Evolutionary conservation across 2,329 filamentous ascomycete genomes (phyloP).

Genomic region (Aureobasidium sp.): DNA sequence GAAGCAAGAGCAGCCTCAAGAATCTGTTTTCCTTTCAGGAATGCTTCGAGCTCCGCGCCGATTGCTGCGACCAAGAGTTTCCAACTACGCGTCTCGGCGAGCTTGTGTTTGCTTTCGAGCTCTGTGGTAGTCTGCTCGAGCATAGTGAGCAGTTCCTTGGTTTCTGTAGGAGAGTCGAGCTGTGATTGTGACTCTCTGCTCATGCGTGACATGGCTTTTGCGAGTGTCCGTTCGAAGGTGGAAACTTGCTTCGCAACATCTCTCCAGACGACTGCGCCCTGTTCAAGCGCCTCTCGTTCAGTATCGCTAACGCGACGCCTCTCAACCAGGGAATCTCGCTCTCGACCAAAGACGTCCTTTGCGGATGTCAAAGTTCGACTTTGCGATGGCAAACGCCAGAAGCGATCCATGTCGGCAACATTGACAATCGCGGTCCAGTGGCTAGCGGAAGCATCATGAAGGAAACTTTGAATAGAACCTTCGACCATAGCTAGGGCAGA

Average conservation of each 20-base stretch:
- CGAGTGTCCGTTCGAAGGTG: constrained; percentile 56
- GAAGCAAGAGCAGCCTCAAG: constrained; percentile 34
- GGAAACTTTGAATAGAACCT: constrained; percentile 49
- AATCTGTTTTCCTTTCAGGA: constrained; percentile 51
- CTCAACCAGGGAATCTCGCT: constrained; percentile 47
- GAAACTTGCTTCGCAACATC: constrained; percentile 51
- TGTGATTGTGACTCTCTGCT: constrained; percentile 7
- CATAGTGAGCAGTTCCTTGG: constrained; percentile 36
- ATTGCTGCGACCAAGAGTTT: constrained; percentile 67
- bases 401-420: neutral
- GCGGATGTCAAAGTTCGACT: constrained; percentile 63
- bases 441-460: constrained; percentile 30
- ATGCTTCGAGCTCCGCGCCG: constrained; percentile 62
- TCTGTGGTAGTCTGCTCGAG: constrained; percentile 49
- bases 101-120: constrained; percentile 45
- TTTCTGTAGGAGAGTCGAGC: constrained; percentile 15
- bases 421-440: neutral
- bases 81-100: constrained; percentile 57
- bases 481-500: constrained; percentile 59
- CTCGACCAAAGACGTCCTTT: constrained; percentile 59
- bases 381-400: constrained; percentile 49
- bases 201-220: constrained; percentile 42
- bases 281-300: constrained; percentile 57
- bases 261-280: constrained; percentile 59
- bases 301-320: constrained; percentile 49